Evolutionary conservation across 345 rosid species (phyloP).

Genomic region (Gossypium mustelinum): DNA sequence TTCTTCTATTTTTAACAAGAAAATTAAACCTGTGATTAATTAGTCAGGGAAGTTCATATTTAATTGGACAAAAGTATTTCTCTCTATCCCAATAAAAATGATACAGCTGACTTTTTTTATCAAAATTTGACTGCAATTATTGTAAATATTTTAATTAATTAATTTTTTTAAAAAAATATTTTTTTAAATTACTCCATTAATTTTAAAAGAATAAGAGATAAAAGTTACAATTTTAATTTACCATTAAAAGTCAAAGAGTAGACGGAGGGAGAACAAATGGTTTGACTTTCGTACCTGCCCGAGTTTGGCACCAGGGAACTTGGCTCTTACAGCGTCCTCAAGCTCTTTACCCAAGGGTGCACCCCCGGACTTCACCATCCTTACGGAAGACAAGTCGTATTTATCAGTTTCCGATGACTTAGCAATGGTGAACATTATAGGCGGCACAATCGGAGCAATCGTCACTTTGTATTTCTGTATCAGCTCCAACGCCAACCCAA

Average conservation of each 20-base stretch:
- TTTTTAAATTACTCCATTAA: too few species aligned
- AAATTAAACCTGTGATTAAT: background rate
- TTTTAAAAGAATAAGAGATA: too few species aligned
- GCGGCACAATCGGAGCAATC: slow-evolving; percentile 80
- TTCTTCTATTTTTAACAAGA: background rate
- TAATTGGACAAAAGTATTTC: background rate
- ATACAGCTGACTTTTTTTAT: too few species aligned
- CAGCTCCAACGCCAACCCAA: slow-evolving; percentile 44
- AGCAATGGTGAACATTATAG: slow-evolving; percentile 64
- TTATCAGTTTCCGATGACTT: slow-evolving; percentile 51
- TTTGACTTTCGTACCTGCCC: slow-evolving; percentile 60
- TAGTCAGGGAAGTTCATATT: background rate
- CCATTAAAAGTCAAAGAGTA: too few species aligned
- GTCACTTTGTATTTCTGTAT: slow-evolving; percentile 62
- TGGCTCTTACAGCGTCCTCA: slow-evolving; percentile 63
- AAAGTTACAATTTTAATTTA: too few species aligned
- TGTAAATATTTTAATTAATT: too few species aligned
- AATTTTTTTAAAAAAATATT: too few species aligned
- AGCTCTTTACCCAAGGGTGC: slow-evolving; percentile 93
- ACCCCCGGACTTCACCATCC: slow-evolving; percentile 72
- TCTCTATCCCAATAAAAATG: too few species aligned
- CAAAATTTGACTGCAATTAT: too few species aligned
- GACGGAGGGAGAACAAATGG: too few species aligned
- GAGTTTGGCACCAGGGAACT: slow-evolving; percentile 68
- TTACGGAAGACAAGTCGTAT: slow-evolving; percentile 64